These are phyloP conservation scores for Salix suchowensis DNA, from an alignment of 345 rosid genomes.

Conservation along the genomic window DNA sequence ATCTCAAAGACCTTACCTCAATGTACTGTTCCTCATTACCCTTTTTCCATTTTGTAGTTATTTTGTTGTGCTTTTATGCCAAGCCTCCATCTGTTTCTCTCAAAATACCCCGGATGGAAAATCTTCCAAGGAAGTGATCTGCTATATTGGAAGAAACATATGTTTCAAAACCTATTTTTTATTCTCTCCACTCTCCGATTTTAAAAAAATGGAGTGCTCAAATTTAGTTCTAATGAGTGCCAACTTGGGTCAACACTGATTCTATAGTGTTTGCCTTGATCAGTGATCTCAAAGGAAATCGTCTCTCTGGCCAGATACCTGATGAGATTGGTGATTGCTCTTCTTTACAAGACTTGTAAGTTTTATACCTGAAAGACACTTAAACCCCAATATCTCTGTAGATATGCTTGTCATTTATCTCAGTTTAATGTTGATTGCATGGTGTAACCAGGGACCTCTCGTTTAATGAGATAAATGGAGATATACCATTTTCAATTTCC, in stretches of 20 bases:
- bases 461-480: conserved; percentile 76
- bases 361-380: background rate
- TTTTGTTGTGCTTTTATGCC: background rate
- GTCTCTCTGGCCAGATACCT: conserved; percentile 85
- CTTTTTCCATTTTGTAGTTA: background rate
- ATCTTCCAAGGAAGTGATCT: background rate
- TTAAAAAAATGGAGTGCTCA: background rate
- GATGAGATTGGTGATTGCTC: conserved; percentile 96
- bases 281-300: conserved; percentile 79
- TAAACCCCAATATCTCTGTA: background rate
- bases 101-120: background rate
- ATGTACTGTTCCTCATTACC: conserved; percentile 42
- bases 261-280: background rate
- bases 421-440: conserved; percentile 6
- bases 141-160: background rate
- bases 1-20: conserved; percentile 60
- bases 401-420: background rate
- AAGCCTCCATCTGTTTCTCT: background rate
- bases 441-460: conserved; percentile 67
- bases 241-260: background rate
- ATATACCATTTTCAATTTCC: conserved; percentile 84
- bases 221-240: no score
- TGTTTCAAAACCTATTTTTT: background rate
- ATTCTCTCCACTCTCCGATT: background rate
- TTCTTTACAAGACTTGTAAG: conserved; percentile 72